Evolutionary conservation across 306 rosid species (phyloP).

Genomic region (Glycine latifolia): DNA sequence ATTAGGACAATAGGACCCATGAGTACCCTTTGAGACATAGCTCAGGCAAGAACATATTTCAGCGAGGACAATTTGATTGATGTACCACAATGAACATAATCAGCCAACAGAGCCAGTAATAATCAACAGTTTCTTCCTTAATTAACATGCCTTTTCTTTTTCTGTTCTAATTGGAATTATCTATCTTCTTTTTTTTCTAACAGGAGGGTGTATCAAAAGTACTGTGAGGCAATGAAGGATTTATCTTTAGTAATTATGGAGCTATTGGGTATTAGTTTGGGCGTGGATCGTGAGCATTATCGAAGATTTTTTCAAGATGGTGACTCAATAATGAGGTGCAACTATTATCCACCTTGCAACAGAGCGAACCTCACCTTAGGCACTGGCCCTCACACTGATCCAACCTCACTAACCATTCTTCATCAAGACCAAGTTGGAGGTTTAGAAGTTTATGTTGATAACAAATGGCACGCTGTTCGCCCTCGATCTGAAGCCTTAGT

Average conservation of each 20-base stretch:
- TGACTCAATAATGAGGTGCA: conserved; percentile 79
- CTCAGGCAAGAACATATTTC: too few species aligned
- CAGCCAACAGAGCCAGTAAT: too few species aligned
- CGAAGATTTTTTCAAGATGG: conserved; percentile 70
- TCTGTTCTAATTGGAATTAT: not conserved
- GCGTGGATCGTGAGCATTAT: conserved; percentile 59
- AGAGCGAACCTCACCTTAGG: conserved; percentile 67
- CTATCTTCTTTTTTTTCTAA: not conserved
- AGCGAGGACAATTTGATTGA: too few species aligned
- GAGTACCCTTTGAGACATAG: too few species aligned
- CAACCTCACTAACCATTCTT: conserved; percentile 80
- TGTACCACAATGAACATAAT: not conserved
- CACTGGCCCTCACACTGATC: conserved; percentile 88
- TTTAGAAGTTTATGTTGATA: conserved; percentile 60
- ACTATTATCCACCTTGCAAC: conserved; percentile 75
- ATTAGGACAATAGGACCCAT: too few species aligned
- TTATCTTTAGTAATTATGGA: conserved; percentile 63
- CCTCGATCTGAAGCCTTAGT: conserved; percentile 75
- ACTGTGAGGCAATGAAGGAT: conserved; percentile 74
- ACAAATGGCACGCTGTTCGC: conserved; percentile 68
- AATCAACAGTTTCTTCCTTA: too few species aligned
- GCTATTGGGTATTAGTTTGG: conserved; percentile 72
- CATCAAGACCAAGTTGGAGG: conserved; percentile 91
- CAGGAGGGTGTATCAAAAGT: conserved; percentile 72
- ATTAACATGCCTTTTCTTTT: not conserved